Evolutionary conservation across 2,329 filamentous ascomycete genomes (phyloP), one percentile per base, ranked within the genome.

Genomic region (Drechslerella coelobrocha): DNA sequence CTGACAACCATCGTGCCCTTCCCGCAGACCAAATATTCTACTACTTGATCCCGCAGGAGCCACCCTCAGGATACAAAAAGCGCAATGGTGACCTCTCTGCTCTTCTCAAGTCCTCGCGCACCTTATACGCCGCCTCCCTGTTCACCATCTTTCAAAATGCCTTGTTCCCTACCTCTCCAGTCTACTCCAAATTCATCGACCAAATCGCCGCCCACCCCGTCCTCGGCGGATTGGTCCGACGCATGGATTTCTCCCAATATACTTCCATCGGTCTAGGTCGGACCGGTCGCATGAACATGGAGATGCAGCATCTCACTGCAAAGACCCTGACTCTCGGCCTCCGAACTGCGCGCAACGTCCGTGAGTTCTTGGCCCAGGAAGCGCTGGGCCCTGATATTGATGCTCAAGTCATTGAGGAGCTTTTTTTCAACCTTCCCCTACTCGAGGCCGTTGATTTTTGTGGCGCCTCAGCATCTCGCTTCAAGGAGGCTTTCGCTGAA

Each of bases 161-260:
- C 78, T 91, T 89, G 45, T 89, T 93, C 74, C 90, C 90, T 4
- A 90, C 92, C 81, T 93, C 90, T 24, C 83, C 87, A 69, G 91
- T 92, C 77, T 94, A 92, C 80, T 87, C 87, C 77, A 93, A 93
- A 79, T 91, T 92, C 75, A 84, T 92, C 52, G 82, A 83, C 65
- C 89, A 90, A 76, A 82, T 93, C 73, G 81, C 82, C 48, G 81
- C 84, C 66, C 87, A 92, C 77, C 85, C 86, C 1, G 82, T 86
- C 7, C 82, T 92, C 59, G 90, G 90, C 48, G 88, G 86, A 41
- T 86, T 92, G 75, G 89, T 93, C 47, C 86, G 89, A 65, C 88
- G 90, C 54, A 81, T 93, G 48, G 90, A 94, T 80, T 92, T 94
- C 76, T 92, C 89, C 72, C 90, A 92, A 81, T 92, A 92, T 80